Base-by-base conservation (phyloP, 768 basidiomycete genomes). In the Leccinellum luteum region DNA sequence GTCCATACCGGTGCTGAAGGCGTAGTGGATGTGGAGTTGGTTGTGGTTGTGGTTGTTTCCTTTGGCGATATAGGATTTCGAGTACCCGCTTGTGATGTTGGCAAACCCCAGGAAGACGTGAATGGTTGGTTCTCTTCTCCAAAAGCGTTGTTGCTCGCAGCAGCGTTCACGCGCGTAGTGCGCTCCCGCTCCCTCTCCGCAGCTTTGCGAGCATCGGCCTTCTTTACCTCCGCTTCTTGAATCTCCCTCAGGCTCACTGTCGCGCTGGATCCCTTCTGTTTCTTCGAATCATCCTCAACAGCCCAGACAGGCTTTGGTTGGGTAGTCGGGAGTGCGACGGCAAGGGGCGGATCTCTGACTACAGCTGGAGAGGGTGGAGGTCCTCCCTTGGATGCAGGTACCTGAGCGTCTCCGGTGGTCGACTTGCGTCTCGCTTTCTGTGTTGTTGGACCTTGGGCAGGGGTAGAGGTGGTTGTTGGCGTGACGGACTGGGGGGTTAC, bases 201-300 rank as follows among this genome's bases (percentile, higher is more conserved):
- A 23, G 79, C 80, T 69, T 90, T 95, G 44, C 89, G 83, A 12
- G 81, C 85, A 64, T 92, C 94, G 2, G 83, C 79, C 66, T 86
- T 88, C 74, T 85, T 92, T 8, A 83, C 84, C 73, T 99, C 97
- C 3, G 89, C 86, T 63, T 97, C 94, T 71, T 99, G 97, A 48
- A 99, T 99, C 56, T 98, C 94, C 55, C 94, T 87, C 35, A 99
- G 75, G 60, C 90, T 92, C 35, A 87, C 76, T 23, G 86, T 74
- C 5, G 74, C 64, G 15, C 72, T 72, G 14, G 74, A 66, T 7
- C 70, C 64, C 68, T 79, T 79, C 48, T 76, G 69, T 68, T 85
- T 85, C 71, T 84, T 84, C 38, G 76, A 75, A 14, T 90, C 89
- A 41, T 90, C 86, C 32, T 87, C 87, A 59, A 82, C 83, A 19